Percentiles rank a stretch among this genome's conserved stretches.
phyloP scores from a whole-genome alignment of 352 stramenopile species.

The Phytophthora pini region DNA sequence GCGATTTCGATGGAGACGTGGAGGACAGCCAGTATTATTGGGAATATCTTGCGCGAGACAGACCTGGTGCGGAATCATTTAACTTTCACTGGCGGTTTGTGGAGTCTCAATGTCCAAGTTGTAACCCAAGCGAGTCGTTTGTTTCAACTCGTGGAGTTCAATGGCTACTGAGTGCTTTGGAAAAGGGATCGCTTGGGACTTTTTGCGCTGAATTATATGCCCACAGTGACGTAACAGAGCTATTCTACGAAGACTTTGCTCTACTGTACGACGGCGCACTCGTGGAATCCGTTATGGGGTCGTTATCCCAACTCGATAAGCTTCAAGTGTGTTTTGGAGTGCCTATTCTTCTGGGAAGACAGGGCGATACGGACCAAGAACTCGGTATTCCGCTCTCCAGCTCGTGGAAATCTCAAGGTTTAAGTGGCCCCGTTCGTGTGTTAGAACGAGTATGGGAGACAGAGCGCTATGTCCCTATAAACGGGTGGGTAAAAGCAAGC shows the following conservation, averaged over 20 bases:
- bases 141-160: constrained; percentile 77
- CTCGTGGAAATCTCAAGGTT: constrained; percentile 13
- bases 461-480: constrained; percentile 76
- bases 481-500: constrained; percentile 68
- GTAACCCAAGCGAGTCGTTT: constrained; percentile 61
- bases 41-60: constrained; percentile 68
- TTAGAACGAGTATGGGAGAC: constrained; percentile 77
- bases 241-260: constrained; percentile 62
- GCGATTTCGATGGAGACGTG: constrained; percentile 26
- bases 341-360: constrained; percentile 46
- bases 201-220: constrained; percentile 63
- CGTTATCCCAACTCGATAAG: constrained; percentile 58
- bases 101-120: constrained; percentile 53
- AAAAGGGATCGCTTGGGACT: constrained; percentile 60
- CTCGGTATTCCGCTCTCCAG: constrained; percentile 36
- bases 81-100: constrained; percentile 77
- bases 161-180: constrained; percentile 73
- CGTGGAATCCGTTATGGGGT: constrained; percentile 59
- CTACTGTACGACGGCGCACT: constrained; percentile 51
- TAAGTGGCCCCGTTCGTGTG: constrained; percentile 48
- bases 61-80: constrained; percentile 50
- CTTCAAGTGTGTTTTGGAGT: constrained; percentile 64
- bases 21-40: constrained; percentile 66
- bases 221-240: constrained; percentile 45
- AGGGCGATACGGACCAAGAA: constrained; percentile 55